Percentiles rank a stretch among this genome's conserved stretches.
These are phyloP conservation scores for Xylaria scruposa DNA, from an alignment of 495 filamentous ascomycete genomes.

Conservation along the genomic window DNA sequence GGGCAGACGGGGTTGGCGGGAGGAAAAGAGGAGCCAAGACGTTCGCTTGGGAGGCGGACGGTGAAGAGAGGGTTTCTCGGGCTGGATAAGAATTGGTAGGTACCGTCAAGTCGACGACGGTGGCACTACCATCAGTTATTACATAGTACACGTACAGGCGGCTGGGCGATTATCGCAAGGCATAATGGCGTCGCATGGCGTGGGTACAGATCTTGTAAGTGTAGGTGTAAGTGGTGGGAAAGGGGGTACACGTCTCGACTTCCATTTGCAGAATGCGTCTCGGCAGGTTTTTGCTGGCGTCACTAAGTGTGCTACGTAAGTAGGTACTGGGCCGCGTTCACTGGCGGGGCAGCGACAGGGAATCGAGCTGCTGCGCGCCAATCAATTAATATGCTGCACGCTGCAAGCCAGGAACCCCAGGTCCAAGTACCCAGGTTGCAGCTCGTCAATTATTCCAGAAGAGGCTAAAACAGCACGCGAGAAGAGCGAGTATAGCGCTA, in stretches of 20 bases:
- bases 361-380: not conserved
- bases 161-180: conserved; percentile 7
- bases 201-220: not conserved
- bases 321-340: not conserved
- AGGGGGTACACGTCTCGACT: not conserved
- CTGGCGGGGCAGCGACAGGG: not conserved
- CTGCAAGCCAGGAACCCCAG: conserved; percentile 1
- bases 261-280: not conserved
- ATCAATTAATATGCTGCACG: not conserved
- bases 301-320: not conserved
- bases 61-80: not conserved
- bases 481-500: conserved; percentile 7
- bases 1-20: not conserved
- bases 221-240: not conserved
- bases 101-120: not conserved
- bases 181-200: not conserved
- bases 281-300: not conserved
- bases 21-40: not conserved
- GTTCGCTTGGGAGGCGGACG: conserved; percentile 3
- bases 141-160: not conserved
- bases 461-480: not conserved
- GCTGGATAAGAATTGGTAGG: not conserved
- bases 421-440: not conserved
- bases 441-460: not conserved
- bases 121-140: not conserved